Evolutionary conservation across 495 filamentous ascomycete genomes (phyloP).

Genomic region (Hypoxylon intermedium): DNA sequence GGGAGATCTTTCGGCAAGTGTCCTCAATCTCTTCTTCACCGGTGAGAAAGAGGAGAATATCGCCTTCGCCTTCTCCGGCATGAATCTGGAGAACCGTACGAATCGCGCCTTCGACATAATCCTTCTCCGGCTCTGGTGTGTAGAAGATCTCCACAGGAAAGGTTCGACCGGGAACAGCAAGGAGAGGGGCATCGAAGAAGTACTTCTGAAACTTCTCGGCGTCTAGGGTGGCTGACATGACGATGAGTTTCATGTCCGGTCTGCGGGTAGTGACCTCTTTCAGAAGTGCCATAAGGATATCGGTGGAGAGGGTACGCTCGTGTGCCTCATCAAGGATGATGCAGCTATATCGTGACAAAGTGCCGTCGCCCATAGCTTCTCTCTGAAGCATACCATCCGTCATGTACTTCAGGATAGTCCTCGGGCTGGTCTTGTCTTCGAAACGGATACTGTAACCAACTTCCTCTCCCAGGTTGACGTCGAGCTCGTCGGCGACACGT

Average conservation of each 20-base stretch:
- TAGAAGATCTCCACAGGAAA: constrained; percentile 99
- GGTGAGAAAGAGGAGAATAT: constrained; percentile 94
- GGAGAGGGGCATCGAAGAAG: constrained; percentile 90
- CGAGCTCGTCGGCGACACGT: constrained; percentile 96
- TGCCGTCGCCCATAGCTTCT: constrained; percentile 97
- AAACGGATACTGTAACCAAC: constrained; percentile 99
- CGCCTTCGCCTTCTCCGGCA: constrained; percentile 87
- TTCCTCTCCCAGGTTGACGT: constrained; percentile 91
- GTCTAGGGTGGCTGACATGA: constrained; percentile 98
- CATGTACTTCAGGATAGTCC: constrained; percentile 98
- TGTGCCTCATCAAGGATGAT: constrained; percentile 99
- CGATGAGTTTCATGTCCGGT: constrained; percentile 91
- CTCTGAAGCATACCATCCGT: constrained; percentile 98
- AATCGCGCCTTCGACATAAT: constrained; percentile 95
- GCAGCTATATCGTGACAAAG: constrained; percentile 89
- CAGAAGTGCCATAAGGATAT: constrained; percentile 93
- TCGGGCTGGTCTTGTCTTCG: constrained; percentile 89
- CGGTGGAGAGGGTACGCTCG: constrained; percentile 93
- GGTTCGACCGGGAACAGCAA: constrained; percentile 94
- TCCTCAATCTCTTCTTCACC: constrained; percentile 99
- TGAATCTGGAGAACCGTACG: constrained; percentile 97
- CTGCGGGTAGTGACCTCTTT: constrained; percentile 82
- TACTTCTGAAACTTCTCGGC: constrained; percentile 98
- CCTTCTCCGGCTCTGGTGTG: constrained; percentile 92
- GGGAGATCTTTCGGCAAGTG: constrained; percentile 84